Conservation (phyloP, 345 rosid species). For the Lepidium didymum region DNA sequence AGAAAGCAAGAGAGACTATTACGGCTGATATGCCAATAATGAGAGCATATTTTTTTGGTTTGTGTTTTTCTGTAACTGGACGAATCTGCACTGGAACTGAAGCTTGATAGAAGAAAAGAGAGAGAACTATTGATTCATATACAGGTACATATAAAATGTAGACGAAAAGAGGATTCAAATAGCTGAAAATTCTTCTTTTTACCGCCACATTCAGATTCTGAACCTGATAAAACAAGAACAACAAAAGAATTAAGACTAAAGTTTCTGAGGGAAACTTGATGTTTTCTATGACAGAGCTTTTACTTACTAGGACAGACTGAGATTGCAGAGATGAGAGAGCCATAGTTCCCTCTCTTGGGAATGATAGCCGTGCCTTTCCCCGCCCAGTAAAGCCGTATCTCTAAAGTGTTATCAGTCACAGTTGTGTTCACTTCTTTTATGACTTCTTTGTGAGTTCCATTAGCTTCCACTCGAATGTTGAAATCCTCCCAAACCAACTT, state of each 20-base stretch:
- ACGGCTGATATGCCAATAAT: constrained; percentile 29
- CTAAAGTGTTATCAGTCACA: constrained; percentile 38
- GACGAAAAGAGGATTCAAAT: neutral
- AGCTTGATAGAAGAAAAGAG: neutral
- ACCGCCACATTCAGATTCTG: constrained; percentile 28
- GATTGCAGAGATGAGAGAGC: constrained; percentile 65
- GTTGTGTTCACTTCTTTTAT: constrained; percentile 19
- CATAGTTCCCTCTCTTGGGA: constrained; percentile 47
- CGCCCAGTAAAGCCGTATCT: constrained; percentile 57
- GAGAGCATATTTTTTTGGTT: neutral
- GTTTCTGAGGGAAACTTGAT: neutral
- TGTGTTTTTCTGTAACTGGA: constrained; percentile 1
- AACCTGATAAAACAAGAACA: constrained; percentile 18
- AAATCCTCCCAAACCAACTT: constrained; percentile 43
- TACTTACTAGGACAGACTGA: constrained; percentile 39
- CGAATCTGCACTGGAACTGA: constrained; percentile 4
- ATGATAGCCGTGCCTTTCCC: constrained; percentile 58
- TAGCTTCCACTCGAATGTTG: constrained; percentile 37
- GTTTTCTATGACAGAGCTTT: neutral
- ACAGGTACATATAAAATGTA: neutral
- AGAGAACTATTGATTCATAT: neutral
- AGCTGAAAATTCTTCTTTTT: neutral
- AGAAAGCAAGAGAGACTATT: constrained; percentile 23
- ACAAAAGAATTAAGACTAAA: neutral
- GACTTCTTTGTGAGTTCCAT: constrained; percentile 35